Conservation (phyloP, 2,329 filamentous ascomycete genomes). For the Cladosporium sp. region DNA sequence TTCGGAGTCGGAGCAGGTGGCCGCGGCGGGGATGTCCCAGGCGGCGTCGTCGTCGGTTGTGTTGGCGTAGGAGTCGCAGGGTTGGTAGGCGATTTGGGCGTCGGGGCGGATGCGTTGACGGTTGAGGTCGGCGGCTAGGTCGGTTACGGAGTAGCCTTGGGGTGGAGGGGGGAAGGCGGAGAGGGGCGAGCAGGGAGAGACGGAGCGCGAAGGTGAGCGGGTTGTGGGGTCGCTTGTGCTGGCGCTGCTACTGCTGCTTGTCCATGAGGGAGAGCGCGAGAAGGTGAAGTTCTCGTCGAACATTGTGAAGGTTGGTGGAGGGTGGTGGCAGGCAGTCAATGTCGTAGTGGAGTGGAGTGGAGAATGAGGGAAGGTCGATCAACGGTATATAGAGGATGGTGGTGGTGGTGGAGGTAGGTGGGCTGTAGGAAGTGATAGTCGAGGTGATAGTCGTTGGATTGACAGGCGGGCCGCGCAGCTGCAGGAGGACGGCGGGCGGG, state of each 20-base stretch:
- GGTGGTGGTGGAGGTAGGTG: background rate
- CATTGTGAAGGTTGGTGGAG: conserved; percentile 17
- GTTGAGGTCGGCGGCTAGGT: conserved; percentile 28
- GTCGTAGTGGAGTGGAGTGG: background rate
- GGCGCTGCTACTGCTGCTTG: conserved; percentile 13
- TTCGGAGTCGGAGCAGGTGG: conserved; percentile 15
- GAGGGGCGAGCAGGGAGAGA: conserved; percentile 29
- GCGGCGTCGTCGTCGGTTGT: conserved; percentile 27
- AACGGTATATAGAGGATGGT: background rate
- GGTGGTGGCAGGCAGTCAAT: too few relatives aligned
- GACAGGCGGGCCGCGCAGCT: conserved; percentile 9
- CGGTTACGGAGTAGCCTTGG: conserved; percentile 27
- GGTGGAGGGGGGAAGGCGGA: conserved; percentile 18
- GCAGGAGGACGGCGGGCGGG: conserved; percentile 1
- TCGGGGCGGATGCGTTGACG: conserved; percentile 22
- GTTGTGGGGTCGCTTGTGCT: conserved; percentile 16
- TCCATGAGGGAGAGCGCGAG: conserved; percentile 26
- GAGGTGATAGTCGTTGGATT: conserved; percentile 8
- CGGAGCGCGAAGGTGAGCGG: conserved; percentile 25
- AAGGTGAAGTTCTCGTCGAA: conserved; percentile 31
- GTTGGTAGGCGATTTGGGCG: conserved; percentile 29
- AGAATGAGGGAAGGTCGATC: too few relatives aligned
- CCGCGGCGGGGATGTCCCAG: conserved; percentile 22
- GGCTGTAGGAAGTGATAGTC: background rate
- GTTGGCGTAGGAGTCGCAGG: conserved; percentile 31